These are phyloP conservation scores for Hypoxylon fuscum DNA, from an alignment of 495 filamentous ascomycete genomes.

Conservation along the genomic window DNA sequence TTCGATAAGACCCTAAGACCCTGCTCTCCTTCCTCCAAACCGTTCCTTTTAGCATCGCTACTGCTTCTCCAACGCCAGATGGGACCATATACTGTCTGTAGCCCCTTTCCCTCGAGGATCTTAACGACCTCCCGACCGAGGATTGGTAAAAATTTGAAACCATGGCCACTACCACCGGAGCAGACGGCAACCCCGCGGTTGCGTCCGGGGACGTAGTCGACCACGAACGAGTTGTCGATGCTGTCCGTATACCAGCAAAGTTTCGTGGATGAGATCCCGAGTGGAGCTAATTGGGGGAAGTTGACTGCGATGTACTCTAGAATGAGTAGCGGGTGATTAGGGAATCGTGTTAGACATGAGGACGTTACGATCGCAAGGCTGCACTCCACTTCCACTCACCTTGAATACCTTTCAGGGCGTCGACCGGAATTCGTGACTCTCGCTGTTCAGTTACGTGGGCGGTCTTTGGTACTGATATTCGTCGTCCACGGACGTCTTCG, in stretches of 20 bases:
- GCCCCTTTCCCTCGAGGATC: slow-evolving; percentile 40
- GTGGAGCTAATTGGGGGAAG: slow-evolving; percentile 51
- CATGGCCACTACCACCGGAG: slow-evolving; percentile 81
- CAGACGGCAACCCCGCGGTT: slow-evolving; percentile 69
- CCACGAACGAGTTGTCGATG: slow-evolving; percentile 68
- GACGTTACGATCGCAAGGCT: too few species aligned
- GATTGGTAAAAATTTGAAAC: slow-evolving; percentile 82
- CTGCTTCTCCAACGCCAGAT: slow-evolving; percentile 47
- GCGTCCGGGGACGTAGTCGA: slow-evolving; percentile 69
- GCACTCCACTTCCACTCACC: too few species aligned
- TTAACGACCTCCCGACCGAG: slow-evolving; percentile 76
- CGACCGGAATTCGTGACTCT: slow-evolving; percentile 48
- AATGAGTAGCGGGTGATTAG: not conserved
- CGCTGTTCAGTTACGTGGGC: slow-evolving; percentile 39
- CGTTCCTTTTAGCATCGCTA: slow-evolving; percentile 34
- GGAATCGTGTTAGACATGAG: too few species aligned
- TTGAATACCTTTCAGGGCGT: slow-evolving; percentile 44
- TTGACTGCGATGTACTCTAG: slow-evolving; percentile 37
- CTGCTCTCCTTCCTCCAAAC: slow-evolving; percentile 47
- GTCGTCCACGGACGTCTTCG: slow-evolving; percentile 22
- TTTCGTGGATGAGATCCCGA: slow-evolving; percentile 56
- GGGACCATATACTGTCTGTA: slow-evolving; percentile 38
- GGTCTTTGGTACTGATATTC: slow-evolving; percentile 37
- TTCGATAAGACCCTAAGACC: slow-evolving; percentile 42
- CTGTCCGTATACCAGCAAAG: slow-evolving; percentile 83